phyloP scores from a whole-genome alignment of 202 grass and related monocot genomes.

The Cymbopogon flexuosus region DNA sequence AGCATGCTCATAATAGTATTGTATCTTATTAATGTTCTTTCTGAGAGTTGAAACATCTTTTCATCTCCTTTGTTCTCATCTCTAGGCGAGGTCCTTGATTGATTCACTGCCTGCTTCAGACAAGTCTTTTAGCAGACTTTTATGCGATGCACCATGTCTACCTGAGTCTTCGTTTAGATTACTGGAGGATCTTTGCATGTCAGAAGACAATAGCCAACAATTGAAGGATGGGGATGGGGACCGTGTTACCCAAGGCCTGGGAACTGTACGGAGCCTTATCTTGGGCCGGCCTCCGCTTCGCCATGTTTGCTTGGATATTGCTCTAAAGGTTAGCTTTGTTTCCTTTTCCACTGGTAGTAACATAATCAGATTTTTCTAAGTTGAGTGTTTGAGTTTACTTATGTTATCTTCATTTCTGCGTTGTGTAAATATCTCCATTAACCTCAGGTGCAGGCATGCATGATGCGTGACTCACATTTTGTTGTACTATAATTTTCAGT shows the following conservation, averaged over 20 bases:
- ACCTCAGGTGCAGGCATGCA: background rate
- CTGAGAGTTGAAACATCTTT: slow-evolving; percentile 23
- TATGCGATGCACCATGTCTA: slow-evolving; percentile 78
- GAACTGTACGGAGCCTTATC: slow-evolving; percentile 88
- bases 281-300: slow-evolving; percentile 74
- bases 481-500: background rate
- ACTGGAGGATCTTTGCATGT: slow-evolving; percentile 76
- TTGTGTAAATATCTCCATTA: slow-evolving; percentile 19
- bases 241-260: slow-evolving; percentile 82
- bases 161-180: slow-evolving; percentile 66
- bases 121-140: slow-evolving; percentile 84
- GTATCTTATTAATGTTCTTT: slow-evolving; percentile 10
- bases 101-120: slow-evolving; percentile 78
- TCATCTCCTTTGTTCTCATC: slow-evolving; percentile 25
- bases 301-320: slow-evolving; percentile 80
- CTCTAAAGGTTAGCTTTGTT: slow-evolving; percentile 70
- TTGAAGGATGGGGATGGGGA: slow-evolving; percentile 63
- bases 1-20: slow-evolving; percentile 41
- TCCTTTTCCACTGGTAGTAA: slow-evolving; percentile 28
- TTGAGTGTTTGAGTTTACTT: slow-evolving; percentile 17
- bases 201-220: slow-evolving; percentile 48
- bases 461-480: slow-evolving; percentile 15
- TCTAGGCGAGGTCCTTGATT: slow-evolving; percentile 76
- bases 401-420: background rate
- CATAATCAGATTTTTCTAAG: slow-evolving; percentile 11